Base-by-base conservation (phyloP, 306 rosid genomes). In the Glycyrrhiza uralensis region DNA sequence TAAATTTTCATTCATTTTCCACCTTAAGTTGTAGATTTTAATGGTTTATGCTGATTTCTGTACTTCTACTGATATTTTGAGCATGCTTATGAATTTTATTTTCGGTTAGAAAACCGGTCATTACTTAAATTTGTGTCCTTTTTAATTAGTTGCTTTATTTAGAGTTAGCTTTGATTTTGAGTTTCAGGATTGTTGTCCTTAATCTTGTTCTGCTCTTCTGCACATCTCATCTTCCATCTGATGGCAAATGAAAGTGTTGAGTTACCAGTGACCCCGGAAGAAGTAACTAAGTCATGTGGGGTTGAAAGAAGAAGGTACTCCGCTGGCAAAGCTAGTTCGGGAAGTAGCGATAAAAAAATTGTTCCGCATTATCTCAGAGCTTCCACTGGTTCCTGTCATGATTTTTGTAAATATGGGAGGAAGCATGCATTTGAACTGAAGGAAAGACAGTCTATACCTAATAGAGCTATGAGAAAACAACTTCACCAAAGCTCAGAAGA, bases 321-420 rank as follows among this genome's bases (percentile, higher is more conserved):
- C 12, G 77, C 59, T 18, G 93, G 87, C 57, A 89, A 77, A 56
- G 74, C 76, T 49, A 68, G 74, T 32, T 41, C 79, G 3, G 84
- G 71, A 30, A 82, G 59, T 36, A 75, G 71, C 10, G 76, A 41
- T 58, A 85, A 76, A 63, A 77, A 69, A 41, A 0, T 23, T 51
- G 49, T 76, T 73, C 96, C 99, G 42, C 83, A 20, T 78, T 91
- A 91, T 82, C 96, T 84, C 66, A 85, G 96, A 82, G 92, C 92
- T 52, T 89, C 96, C 24, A 74, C 86, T 2, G 96, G 96, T 56
- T 95, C 99, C 42, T 95, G 99, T 84, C 99, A 95, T 67, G 97
- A 95, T 69, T 11, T 82, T 23, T 95, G 99, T 77, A 95, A 91
- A 79, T 88, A 76, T 72, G 99, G 97, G 55, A 23, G 62, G 76